Evolutionary conservation across 257 asterid species (phyloP), one percentile per base, ranked within the genome.

Genomic region (Ilex aquifolium): DNA sequence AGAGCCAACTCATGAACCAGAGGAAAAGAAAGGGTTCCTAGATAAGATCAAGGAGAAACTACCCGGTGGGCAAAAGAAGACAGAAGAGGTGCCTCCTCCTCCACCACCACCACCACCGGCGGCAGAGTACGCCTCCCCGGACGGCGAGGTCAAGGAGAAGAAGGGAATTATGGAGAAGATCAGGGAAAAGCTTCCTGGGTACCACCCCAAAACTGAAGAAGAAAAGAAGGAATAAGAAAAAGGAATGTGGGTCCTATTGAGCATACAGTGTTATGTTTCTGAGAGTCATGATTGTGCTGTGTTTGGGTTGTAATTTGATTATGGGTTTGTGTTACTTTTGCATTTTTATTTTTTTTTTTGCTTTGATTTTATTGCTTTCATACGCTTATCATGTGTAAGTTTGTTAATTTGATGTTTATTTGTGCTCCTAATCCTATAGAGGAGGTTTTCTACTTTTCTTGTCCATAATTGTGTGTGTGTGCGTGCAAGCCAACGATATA

Each of bases 111-210:
- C 85, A 1, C 68, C 64, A 2, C 17, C 52, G 40, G 50, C 54
- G 0, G 60, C 50, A 0, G 89, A 73, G 31, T 58, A 40, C 62
- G 36, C 66, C 69, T 11, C 73, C 65, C 64, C 76, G 0, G 85
- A 79, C 32, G 79, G 32, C 0, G 85, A 76, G 67, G 42, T 70
- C 2, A 81, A 83, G 66, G 96, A 86, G 44, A 88, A 88, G 77
- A 92, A 88, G 65, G 91, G 98, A 0, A 86, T 92, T 68, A 50
- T 88, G 81, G 95, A 86, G 10, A 92, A 92, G 86, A 88, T 92
- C 62, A 92, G 86, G 91, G 99, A 89, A 77, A 92, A 92, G 67
- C 64, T 92, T 6, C 99, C 95, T 0, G 96, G 98, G 11, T 79
- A 79, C 72, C 95, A 89, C 68, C 21, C 80, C 51, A 85, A 89